Conservation (phyloP, 441 rosid species). For the Biscutella laevigata region DNA sequence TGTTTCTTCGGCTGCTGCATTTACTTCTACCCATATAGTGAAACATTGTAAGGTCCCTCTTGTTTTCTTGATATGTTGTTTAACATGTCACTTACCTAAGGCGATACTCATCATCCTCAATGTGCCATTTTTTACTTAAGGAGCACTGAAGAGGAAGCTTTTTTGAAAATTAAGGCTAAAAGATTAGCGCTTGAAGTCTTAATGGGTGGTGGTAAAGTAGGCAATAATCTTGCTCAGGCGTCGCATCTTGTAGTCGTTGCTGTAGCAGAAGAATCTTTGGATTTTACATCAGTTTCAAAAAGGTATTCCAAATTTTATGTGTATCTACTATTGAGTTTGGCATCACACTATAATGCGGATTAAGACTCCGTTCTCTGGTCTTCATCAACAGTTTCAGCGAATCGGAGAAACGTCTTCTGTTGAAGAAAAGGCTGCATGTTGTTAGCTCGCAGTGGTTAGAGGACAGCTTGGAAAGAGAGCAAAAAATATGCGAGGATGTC, state of each 20-base stretch:
- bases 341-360: background rate
- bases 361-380: background rate
- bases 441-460: slow-evolving; percentile 73
- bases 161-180: slow-evolving; percentile 46
- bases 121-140: slow-evolving; percentile 28
- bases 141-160: slow-evolving; percentile 45
- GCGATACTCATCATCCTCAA: slow-evolving; percentile 14
- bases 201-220: slow-evolving; percentile 77
- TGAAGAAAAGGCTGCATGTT: slow-evolving; percentile 46
- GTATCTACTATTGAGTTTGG: background rate
- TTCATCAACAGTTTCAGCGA: slow-evolving; percentile 36
- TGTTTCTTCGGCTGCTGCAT: slow-evolving; percentile 55
- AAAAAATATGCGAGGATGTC: slow-evolving; percentile 49
- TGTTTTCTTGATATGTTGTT: background rate
- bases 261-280: slow-evolving; percentile 38
- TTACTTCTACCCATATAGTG: slow-evolving; percentile 37
- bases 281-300: slow-evolving; percentile 35
- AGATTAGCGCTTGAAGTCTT: slow-evolving; percentile 67
- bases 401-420: slow-evolving; percentile 38
- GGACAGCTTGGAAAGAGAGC: slow-evolving; percentile 48
- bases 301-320: slow-evolving; percentile 32
- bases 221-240: slow-evolving; percentile 46
- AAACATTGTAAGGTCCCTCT: slow-evolving; percentile 41
- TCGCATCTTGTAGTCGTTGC: slow-evolving; percentile 67
- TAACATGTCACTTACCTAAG: slow-evolving; percentile 13